Base-by-base conservation (phyloP, 495 filamentous ascomycete genomes). In the Tuber microsphaerosporum region DNA sequence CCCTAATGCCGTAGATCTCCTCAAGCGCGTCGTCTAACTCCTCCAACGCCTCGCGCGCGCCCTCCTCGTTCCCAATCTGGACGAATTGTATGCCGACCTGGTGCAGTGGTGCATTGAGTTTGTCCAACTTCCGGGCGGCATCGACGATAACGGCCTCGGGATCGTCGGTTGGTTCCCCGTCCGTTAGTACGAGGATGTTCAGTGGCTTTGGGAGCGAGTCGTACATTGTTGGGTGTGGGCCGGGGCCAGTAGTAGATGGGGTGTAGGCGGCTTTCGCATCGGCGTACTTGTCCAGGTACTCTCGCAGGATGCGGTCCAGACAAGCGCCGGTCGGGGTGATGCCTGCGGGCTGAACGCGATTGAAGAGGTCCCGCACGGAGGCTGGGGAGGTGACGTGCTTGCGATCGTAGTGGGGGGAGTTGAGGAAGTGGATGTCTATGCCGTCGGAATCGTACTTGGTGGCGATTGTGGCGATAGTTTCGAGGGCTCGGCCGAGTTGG, bases 21-120 rank as follows among this genome's bases (percentile, higher is more conserved):
- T 84, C 87, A 44, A 98, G 84, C 26, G 87, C 88, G 84, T 98
- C 92, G 82, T 99, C 95, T 61, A 99, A 85, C 69, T 91, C 88
- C 84, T 89, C 83, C 74, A 97, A 84, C 77, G 90, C 90, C 83
- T 85, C 82, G 46, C 85, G 85, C 0, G 94, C 95, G 0, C 79
- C 84, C 8, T 83, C 77, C 80, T 97, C 93, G 44, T 89, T 87
- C 70, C 95, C 95, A 73, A 98, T 91, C 85, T 99, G 95, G 85
- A 99, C 95, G 85, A 99, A 97, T 84, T 99, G 95, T 74, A 99
- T 90, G 19, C 96, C 95, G 19, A 97, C 86, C 85, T 99, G 95
- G 87, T 92, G 92, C 39, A 93, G 87, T 45, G 91, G 89, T 0
- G 94, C 94, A 46, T 90, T 87, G 7, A 91, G 82, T 26, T 82